Evolutionary conservation across 306 rosid species (phyloP).

Genomic region (Prunus armeniaca): DNA sequence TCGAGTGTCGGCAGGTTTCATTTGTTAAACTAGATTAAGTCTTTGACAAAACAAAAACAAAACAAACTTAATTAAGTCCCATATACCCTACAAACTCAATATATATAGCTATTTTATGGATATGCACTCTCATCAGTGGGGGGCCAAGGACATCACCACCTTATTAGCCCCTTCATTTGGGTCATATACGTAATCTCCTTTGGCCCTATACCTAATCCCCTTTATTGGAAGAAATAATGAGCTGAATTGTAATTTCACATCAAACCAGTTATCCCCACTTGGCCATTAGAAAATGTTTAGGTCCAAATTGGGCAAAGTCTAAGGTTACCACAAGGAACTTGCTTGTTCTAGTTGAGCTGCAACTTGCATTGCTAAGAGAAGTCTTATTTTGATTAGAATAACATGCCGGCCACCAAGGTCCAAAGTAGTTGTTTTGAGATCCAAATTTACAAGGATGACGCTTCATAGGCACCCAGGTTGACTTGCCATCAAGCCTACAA

Average conservation of each 20-base stretch:
- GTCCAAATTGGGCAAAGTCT: not conserved
- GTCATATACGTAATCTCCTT: not conserved
- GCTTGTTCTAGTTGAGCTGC: not conserved
- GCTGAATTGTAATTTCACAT: not conserved
- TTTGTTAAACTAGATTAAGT: not conserved
- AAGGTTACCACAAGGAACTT: not conserved
- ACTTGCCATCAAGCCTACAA: not conserved
- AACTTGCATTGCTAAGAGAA: not conserved
- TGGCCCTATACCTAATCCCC: not conserved
- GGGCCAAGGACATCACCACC: conserved; percentile 20
- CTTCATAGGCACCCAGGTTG: not conserved
- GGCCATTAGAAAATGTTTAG: not conserved
- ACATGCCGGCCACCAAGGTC: not conserved
- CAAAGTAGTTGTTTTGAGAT: conserved; percentile 2
- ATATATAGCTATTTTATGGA: not conserved
- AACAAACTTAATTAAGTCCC: not conserved
- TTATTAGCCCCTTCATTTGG: conserved; percentile 4
- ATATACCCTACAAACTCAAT: not conserved
- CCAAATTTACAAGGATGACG: not conserved
- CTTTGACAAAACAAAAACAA: not conserved
- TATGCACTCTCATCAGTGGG: conserved; percentile 6
- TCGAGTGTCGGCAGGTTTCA: not conserved
- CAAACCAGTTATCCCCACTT: not conserved
- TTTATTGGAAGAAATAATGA: not conserved
- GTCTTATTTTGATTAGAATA: not conserved